Evolutionary conservation across 2,329 filamentous ascomycete species (phyloP).

Genomic region (Dactylellina cionopaga): DNA sequence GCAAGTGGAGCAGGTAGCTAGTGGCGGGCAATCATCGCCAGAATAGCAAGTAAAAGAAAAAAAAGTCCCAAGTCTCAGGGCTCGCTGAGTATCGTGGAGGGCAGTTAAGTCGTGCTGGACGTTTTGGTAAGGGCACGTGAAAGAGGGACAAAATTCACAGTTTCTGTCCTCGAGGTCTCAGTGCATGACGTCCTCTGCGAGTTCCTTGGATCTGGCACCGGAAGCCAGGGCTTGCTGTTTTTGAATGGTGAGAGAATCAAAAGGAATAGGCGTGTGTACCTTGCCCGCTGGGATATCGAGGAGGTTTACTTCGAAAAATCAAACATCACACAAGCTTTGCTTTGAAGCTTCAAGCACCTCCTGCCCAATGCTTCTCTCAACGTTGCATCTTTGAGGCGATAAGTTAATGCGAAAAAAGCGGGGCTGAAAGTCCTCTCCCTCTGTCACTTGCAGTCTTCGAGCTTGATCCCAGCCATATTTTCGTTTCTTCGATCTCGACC

Average conservation of each 20-base stretch:
- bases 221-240: not conserved
- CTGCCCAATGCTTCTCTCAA: constrained; percentile 40
- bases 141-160: constrained; percentile 15
- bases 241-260: constrained; percentile 1
- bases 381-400: constrained; percentile 36
- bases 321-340: constrained; percentile 39
- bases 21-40: constrained; percentile 33
- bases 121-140: constrained; percentile 39
- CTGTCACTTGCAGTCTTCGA: constrained; percentile 12
- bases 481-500: constrained; percentile 47
- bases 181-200: constrained; percentile 40
- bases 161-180: not conserved
- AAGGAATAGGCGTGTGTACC: constrained; percentile 21
- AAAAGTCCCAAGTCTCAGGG: not conserved
- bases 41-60: constrained; percentile 17
- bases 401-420: constrained; percentile 47
- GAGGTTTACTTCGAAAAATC: constrained; percentile 35
- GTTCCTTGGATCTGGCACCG: constrained; percentile 41
- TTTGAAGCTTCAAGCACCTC: constrained; percentile 28
- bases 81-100: not conserved
- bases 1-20: constrained; percentile 41
- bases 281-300: constrained; percentile 4
- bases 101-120: constrained; percentile 12
- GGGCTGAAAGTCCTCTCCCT: constrained; percentile 43
- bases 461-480: constrained; percentile 41